These are phyloP conservation scores for Globisporangium echinulatum DNA, from an alignment of 352 stramenopile species.

Conservation along the genomic window DNA sequence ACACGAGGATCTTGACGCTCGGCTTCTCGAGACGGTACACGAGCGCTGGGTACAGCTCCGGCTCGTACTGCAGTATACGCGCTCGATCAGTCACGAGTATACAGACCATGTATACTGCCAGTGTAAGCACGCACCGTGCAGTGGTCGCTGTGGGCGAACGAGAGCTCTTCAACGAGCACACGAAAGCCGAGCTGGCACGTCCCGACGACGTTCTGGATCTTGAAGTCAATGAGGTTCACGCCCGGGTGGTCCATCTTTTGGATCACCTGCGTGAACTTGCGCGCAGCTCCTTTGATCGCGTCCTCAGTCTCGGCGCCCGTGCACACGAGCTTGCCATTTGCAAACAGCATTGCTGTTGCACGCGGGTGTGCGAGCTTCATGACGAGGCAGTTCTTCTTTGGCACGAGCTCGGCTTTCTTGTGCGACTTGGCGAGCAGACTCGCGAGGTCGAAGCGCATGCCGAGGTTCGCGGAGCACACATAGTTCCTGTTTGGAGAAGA, in stretches of 20 bases:
- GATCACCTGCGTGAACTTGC: slow-evolving; percentile 79
- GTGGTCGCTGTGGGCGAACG: slow-evolving; percentile 64
- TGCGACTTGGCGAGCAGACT: slow-evolving; percentile 72
- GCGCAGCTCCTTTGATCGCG: slow-evolving; percentile 63
- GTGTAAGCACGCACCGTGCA: slow-evolving; percentile 41
- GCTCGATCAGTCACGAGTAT: background rate
- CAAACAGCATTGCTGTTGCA: slow-evolving; percentile 78
- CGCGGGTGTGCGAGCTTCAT: slow-evolving; percentile 72
- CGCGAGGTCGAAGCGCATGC: slow-evolving; percentile 74
- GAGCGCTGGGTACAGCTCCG: slow-evolving; percentile 98
- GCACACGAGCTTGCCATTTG: slow-evolving; percentile 80
- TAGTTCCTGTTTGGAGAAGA: slow-evolving; percentile 42
- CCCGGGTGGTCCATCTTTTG: slow-evolving; percentile 82
- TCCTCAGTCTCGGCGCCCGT: slow-evolving; percentile 70
- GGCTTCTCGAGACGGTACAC: slow-evolving; percentile 97
- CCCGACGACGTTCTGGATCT: slow-evolving; percentile 82
- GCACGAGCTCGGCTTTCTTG: slow-evolving; percentile 62
- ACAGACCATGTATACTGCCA: background rate
- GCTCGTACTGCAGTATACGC: slow-evolving; percentile 87
- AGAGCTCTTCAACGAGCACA: slow-evolving; percentile 76
- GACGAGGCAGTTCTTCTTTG: slow-evolving; percentile 84
- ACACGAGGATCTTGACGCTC: slow-evolving; percentile 98
- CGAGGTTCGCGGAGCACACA: slow-evolving; percentile 74
- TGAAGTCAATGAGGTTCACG: slow-evolving; percentile 85
- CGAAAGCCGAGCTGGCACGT: slow-evolving; percentile 65